A percentile compares a stretch with the other conserved stretches of the same genome.
Conservation (phyloP, 805 yeast species). For the Pichia insulana region DNA sequence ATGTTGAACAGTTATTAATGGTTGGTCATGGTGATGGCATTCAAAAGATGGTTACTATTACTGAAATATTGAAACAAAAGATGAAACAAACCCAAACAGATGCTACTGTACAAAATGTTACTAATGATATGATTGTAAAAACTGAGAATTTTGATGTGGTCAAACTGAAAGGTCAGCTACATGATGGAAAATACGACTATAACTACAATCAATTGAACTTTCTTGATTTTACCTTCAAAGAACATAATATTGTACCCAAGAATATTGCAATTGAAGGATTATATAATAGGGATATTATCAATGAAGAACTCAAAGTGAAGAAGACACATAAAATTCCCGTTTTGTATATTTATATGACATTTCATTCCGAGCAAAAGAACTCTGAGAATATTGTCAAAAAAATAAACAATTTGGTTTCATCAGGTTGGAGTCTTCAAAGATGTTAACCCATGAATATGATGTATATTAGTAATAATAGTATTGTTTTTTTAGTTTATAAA, state of each 20-base stretch:
- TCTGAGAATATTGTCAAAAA: constrained; percentile 4
- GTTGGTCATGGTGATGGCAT: constrained; percentile 16
- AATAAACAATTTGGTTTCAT: constrained; percentile 7
- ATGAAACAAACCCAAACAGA: constrained; percentile 3
- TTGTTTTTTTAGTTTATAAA: not conserved
- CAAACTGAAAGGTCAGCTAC: too few relatives aligned
- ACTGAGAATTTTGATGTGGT: too few relatives aligned
- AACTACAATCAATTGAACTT: constrained; percentile 19
- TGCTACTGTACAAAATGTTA: not conserved
- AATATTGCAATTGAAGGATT: not conserved
- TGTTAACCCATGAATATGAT: not conserved
- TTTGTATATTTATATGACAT: constrained; percentile 19
- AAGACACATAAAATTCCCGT: constrained; percentile 17
- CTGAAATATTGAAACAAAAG: constrained; percentile 26
- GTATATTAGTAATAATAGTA: constrained; percentile 8
- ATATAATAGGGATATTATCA: not conserved
- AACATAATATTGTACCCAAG: not conserved
- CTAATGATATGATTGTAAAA: constrained; percentile 14
- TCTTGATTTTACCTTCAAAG: constrained; percentile 14
- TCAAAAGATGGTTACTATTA: constrained; percentile 24
- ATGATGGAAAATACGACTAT: too few relatives aligned
- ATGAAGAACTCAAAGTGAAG: constrained; percentile 9
- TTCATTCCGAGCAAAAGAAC: constrained; percentile 6
- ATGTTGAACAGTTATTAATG: constrained; percentile 12
- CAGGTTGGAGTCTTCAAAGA: constrained; percentile 17